These are phyloP conservation scores for Collybia mongolica DNA, from an alignment of 768 basidiomycete species.

Conservation along the genomic window DNA sequence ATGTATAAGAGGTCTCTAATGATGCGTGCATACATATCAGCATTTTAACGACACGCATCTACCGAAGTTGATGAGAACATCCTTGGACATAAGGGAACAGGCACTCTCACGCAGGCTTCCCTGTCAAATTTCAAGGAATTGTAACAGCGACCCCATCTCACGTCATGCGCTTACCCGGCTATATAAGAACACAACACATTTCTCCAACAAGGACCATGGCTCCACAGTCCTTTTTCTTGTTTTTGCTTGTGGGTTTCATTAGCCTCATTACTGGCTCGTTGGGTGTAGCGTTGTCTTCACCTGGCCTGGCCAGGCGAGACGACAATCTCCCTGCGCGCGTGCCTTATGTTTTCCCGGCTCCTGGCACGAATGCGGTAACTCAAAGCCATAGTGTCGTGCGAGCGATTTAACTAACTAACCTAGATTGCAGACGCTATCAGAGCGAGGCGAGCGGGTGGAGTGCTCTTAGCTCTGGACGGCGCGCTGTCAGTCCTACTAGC, in stretches of 20 bases:
- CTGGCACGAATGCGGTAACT: slow-evolving; percentile 27
- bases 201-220: neutral
- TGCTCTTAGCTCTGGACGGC: slow-evolving; percentile 36
- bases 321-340: slow-evolving; percentile 39
- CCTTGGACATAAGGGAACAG: too few species aligned
- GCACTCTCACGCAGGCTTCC: too few species aligned
- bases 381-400: neutral
- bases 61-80: too few species aligned
- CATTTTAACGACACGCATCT: too few species aligned
- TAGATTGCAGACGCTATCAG: slow-evolving; percentile 38
- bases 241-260: slow-evolving; percentile 1
- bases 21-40: too few species aligned
- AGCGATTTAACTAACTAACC: neutral
- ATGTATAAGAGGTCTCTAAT: too few species aligned
- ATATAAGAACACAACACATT: neutral
- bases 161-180: neutral
- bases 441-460: slow-evolving; percentile 29
- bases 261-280: slow-evolving; percentile 3
- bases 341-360: slow-evolving; percentile 39
- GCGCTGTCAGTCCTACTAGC: slow-evolving; percentile 25
- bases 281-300: slow-evolving; percentile 4
- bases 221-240: slow-evolving; percentile 4
- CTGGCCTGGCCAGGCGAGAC: slow-evolving; percentile 23
- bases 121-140: neutral
- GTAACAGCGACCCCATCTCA: neutral